phyloP scores from a whole-genome alignment of 2,329 filamentous ascomycete genomes.

The Cytospora leucostoma region DNA sequence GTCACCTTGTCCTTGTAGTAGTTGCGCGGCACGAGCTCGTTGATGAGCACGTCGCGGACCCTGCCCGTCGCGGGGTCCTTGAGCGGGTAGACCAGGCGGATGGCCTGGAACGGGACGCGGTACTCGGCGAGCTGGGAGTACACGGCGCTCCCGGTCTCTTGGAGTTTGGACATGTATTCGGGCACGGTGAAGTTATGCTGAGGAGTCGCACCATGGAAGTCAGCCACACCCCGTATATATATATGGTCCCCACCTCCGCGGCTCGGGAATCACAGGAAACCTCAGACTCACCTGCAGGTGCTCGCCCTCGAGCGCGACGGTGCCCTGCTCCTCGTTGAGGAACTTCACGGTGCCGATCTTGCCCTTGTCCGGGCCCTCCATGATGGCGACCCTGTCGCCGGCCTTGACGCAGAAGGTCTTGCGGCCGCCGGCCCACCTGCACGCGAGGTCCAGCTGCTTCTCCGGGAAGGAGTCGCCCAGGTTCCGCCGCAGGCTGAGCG shows the following conservation, averaged over 20 bases:
- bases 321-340: conserved; percentile 56
- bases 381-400: conserved; percentile 80
- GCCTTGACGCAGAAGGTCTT: conserved; percentile 62
- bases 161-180: conserved; percentile 41
- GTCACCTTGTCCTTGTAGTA: conserved; percentile 53
- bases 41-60: conserved; percentile 74
- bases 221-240: background rate
- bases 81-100: conserved; percentile 81
- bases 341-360: conserved; percentile 73
- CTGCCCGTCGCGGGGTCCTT: conserved; percentile 64
- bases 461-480: conserved; percentile 39
- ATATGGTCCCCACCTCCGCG: background rate
- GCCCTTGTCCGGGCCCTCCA: conserved; percentile 77
- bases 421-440: conserved; percentile 57
- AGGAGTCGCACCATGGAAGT: conserved; percentile 1
- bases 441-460: conserved; percentile 40
- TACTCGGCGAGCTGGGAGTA: conserved; percentile 50
- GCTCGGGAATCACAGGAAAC: background rate
- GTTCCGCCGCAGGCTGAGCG: conserved; percentile 31
- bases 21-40: conserved; percentile 61
- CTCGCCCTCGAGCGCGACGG: conserved; percentile 61
- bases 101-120: conserved; percentile 66
- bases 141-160: conserved; percentile 37
- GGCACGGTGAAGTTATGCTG: conserved; percentile 40
- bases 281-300: conserved; percentile 58